Percentiles rank a stretch among this genome's conserved stretches.
Evolutionary conservation across 495 filamentous ascomycete species (phyloP).

Genomic region (Staphylotrichum tortipilum): DNA sequence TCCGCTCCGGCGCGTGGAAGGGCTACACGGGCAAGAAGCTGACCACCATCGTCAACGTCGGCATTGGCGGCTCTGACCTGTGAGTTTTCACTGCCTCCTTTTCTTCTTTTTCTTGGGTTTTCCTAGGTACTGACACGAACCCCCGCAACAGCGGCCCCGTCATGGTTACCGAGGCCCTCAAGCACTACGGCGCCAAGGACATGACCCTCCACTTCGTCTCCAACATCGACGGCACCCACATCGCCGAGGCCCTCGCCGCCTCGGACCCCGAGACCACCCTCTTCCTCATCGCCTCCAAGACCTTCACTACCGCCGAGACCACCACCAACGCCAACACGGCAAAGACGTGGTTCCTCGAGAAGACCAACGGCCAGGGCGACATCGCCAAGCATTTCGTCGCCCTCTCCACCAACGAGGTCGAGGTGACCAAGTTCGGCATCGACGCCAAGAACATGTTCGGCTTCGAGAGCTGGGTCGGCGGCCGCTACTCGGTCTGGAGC

Average conservation of each 20-base stretch:
- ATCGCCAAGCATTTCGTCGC: constrained; percentile 99
- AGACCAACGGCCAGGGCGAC: constrained; percentile 66
- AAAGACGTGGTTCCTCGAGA: constrained; percentile 87
- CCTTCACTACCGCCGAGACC: constrained; percentile 97
- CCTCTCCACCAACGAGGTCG: constrained; percentile 87
- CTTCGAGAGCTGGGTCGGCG: constrained; percentile 96
- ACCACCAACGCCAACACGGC: constrained; percentile 93
- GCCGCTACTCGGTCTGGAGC: constrained; percentile 96
- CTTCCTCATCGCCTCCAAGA: constrained; percentile 97
- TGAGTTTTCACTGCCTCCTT: constrained; percentile 41
- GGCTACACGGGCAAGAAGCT: constrained; percentile 97
- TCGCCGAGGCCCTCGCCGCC: constrained; percentile 81
- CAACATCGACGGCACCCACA: constrained; percentile 98
- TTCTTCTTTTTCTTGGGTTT: neutral
- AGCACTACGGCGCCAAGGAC: constrained; percentile 78
- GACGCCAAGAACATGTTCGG: constrained; percentile 98
- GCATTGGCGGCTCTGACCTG: constrained; percentile 97
- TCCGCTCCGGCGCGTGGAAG: constrained; percentile 94
- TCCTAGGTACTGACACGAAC: neutral
- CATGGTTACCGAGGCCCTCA: constrained; percentile 96
- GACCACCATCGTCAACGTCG: constrained; percentile 92
- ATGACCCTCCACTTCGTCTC: constrained; percentile 94
- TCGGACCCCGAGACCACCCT: constrained; percentile 94
- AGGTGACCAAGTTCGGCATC: constrained; percentile 98
- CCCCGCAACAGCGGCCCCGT: constrained; percentile 88